Conservation (phyloP, 768 basidiomycete genomes). For the Clavulina sp. region DNA sequence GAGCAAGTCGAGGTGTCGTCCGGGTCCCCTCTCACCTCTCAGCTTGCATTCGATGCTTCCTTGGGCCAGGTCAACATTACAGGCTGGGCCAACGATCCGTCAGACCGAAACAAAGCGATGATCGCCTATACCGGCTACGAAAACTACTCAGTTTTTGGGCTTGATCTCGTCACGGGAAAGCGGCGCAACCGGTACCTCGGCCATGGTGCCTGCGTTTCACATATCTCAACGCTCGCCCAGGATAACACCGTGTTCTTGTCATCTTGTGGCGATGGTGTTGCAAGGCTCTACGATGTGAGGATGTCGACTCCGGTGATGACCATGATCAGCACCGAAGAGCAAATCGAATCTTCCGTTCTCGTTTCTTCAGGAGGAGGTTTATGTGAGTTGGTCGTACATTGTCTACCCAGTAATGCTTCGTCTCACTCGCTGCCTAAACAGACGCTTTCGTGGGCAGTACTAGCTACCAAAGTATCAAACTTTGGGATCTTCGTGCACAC, state of each 20-base stretch:
- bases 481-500: background rate
- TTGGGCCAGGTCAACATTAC: no score
- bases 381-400: background rate
- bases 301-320: background rate
- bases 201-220: background rate
- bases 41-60: background rate
- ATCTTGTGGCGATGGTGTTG: background rate
- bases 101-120: no score
- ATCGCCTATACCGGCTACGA: background rate
- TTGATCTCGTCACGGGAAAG: background rate
- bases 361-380: background rate
- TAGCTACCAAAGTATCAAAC: background rate
- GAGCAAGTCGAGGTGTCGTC: background rate
- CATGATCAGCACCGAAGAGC: background rate
- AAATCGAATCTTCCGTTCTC: background rate
- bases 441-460: background rate
- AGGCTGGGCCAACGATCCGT: no score
- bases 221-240: background rate
- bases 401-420: background rate
- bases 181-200: background rate
- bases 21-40: background rate
- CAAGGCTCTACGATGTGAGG: background rate
- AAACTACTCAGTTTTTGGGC: background rate
- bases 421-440: background rate
- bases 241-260: background rate